Base-by-base conservation (phyloP, 2,329 filamentous ascomycete genomes). In the Penicillium hesseltinei region DNA sequence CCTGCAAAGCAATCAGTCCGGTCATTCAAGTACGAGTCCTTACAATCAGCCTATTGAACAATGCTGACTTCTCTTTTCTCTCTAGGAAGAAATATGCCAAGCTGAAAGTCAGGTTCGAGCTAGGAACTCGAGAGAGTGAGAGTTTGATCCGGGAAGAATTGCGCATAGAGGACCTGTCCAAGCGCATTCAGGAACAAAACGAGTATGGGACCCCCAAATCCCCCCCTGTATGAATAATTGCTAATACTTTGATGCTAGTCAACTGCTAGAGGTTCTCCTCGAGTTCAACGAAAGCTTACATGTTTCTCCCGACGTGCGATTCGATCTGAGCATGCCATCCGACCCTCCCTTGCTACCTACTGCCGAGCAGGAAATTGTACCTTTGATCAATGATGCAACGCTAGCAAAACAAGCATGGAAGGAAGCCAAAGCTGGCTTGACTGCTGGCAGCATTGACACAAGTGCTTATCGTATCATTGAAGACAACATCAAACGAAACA, bases 251-350 rank as follows among this genome's bases (percentile, higher is more conserved):
- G 33, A 49, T 11, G 67, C 45, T 67, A 97, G 92, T 74, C 92
- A 92, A 73, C 78, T 97, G 35, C 84, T 97, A 53, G 93, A 97
- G 67, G 79, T 97, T 11, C 84, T 97, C 35, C 82, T 96, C 60
- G 92, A 97, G 70, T 84, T 97, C 77, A 99, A 99, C 77, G 86
- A 90, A 51, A 89, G 86, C 43, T 81, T 88, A 21, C 90, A 94
- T 71, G 86, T 97, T 44, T 86, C 91, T 11, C 79, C 85, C 29
- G 82, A 88, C 57, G 85, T 89, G 68, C 89, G 90, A 66, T 88
- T 91, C 77, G 88, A 93, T 68, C 78, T 97, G 56, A 80, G 79
- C 56, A 66, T 73, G 36, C 69, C 74, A 3, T 70, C 67, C 45
- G 69, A 77, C 49, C 73, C 83, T 8, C 74, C 79, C 51, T 76